These are phyloP conservation scores for Smallanthus sonchifolius DNA, from an alignment of 129 eudicot species.

Conservation along the genomic window DNA sequence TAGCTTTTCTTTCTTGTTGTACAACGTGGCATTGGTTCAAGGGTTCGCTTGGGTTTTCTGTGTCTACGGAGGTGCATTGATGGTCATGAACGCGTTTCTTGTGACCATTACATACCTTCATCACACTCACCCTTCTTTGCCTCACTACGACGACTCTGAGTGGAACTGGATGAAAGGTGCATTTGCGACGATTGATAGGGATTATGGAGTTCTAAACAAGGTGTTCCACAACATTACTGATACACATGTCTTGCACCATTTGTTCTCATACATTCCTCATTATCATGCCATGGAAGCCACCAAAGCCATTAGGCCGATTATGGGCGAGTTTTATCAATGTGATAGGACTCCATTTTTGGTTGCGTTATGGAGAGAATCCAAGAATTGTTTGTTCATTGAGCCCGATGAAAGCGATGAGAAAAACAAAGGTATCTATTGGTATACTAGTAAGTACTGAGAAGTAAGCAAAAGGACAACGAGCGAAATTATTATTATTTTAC, in stretches of 20 bases:
- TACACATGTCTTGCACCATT: slow-evolving; percentile 52
- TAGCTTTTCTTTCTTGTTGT: slow-evolving; percentile 22
- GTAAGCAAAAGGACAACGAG: background rate
- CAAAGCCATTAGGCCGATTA: slow-evolving; percentile 44
- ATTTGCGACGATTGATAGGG: slow-evolving; percentile 44
- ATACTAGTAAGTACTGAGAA: slow-evolving; percentile 26
- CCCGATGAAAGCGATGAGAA: slow-evolving; percentile 32
- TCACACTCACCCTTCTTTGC: slow-evolving; percentile 54
- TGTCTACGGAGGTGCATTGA: slow-evolving; percentile 46
- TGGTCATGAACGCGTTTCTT: slow-evolving; percentile 46
- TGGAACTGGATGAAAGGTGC: slow-evolving; percentile 70
- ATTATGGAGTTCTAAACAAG: slow-evolving; percentile 51
- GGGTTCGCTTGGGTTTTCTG: slow-evolving; percentile 44
- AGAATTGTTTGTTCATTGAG: slow-evolving; percentile 42
- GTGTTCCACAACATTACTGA: slow-evolving; percentile 56
- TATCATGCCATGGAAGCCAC: slow-evolving; percentile 64
- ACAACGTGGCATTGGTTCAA: slow-evolving; percentile 26
- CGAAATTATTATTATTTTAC: background rate
- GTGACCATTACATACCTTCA: slow-evolving; percentile 51
- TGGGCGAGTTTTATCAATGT: slow-evolving; percentile 49
- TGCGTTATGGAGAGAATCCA: slow-evolving; percentile 56
- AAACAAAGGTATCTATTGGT: slow-evolving; percentile 46
- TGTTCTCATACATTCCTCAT: slow-evolving; percentile 54
- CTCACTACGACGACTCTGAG: slow-evolving; percentile 46
- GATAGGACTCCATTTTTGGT: slow-evolving; percentile 39